Evolutionary conservation across 2,329 filamentous ascomycete species (phyloP), one percentile per base, ranked within the genome.

Genomic region (Neonectria faginata): DNA sequence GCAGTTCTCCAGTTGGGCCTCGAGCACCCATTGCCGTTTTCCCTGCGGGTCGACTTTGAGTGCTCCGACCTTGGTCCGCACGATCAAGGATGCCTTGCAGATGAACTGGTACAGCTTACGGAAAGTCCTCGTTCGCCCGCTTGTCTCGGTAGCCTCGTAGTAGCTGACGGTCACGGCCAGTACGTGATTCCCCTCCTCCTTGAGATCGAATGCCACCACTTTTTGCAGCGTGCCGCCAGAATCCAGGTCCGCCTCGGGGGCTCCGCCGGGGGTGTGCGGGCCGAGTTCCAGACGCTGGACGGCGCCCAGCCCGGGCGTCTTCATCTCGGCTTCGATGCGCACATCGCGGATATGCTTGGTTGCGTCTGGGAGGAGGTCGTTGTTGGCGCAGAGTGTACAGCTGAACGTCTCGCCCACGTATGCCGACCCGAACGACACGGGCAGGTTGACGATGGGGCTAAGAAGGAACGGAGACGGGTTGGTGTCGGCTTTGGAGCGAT

Each of bases 81-180:
- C 95, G 67, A 94, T 93, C 70, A 99, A 83, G 65, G 94, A 92
- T 42, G 93, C 89, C 82, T 97, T 95, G 76, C 94, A 96, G 60
- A 97, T 90, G 76, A 99, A 99, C 78, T 98, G 96, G 79, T 98
- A 99, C 65, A 99, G 82, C 81, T 98, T 98, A 70, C 95, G 85
- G 76, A 98, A 98, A 10, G 93, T 97, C 64, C 96, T 85, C 41
- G 92, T 91, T 54, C 93, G 87, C 3, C 88, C 88, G 68, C 85
- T 87, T 18, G 86, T 89, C 71, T 91, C 83, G n/a, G 86, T 87
- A 0, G 92, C 94, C 79, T 98, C 95, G 59, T 94, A 97, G 80
- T 98, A 98, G 69, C 91, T 95, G 64, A 98, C 92, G 58, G 93
- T 97, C 65, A 98, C 94, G 7, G 93, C 93, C 8, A 99, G 85